Evolutionary conservation across 768 basidiomycete genomes (phyloP), one percentile per base, ranked within the genome.

Genomic region (Podaxis sp.): DNA sequence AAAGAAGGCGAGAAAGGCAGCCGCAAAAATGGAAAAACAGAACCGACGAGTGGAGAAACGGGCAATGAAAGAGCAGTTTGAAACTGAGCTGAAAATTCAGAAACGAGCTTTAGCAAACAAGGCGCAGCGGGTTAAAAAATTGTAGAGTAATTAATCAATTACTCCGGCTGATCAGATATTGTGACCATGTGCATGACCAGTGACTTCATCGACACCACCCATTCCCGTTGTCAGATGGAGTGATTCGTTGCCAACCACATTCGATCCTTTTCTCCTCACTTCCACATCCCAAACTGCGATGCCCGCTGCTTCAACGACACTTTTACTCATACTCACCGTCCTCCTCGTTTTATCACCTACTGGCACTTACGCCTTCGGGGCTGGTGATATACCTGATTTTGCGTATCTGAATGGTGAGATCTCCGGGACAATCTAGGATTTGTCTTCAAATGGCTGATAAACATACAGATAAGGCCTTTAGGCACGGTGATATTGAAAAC

Each of bases 401-500:
- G 80, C 87, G 21, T 89, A 85, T 72, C 77, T 87, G 16, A 81
- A 85, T 59, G 80, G 85, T 85, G 56, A 57, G 75, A 71, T 21
- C 52, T 50, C 44, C 32, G 47, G 25, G 46, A 50, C 32, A 28
- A 14, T 38, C 16, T 44, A 23, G 4, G 40, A n/a, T 23, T 25
- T 59, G 27, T 60, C 16, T 6, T 44, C 16, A 59, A 35, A 46
- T 27, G 59, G 18, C 47, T 61, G 62, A 32, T 64, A 36, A 38
- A 23, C 21, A 44, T 7, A 48, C 64, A 83, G 84, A 84, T 70
- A 89, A 87, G 70, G 88, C 89, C 0, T 91, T 86, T 72, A 77
- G 88, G 54, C 88, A 90, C 76, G 87, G 88, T 13, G 89, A 91
- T 67, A 89, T 90, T 52, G 88, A 90, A 73, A 82, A 83, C 66